Evolutionary conservation across 176 grass and related monocot species (phyloP), one percentile per base, ranked within the genome.

Genomic region (Puccinellia tenuiflora): DNA sequence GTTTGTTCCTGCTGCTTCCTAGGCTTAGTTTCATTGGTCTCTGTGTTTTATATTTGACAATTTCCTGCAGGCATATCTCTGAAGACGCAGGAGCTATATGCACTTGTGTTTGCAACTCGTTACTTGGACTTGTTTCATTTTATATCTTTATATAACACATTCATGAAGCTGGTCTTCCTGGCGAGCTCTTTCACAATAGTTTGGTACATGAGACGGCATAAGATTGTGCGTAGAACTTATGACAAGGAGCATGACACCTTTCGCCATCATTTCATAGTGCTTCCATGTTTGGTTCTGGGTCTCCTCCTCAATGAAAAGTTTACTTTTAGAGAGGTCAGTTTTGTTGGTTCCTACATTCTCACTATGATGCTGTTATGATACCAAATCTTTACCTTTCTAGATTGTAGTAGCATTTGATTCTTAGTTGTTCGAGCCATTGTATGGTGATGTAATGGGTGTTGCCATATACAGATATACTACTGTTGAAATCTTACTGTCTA

Each of bases 121-220:
- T 99, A 99, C 65, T 84, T 99, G 87, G 93, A 99, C 85, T 82
- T 99, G 62, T 96, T 99, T 54, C 82, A 87, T 88, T 96, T 88
- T 45, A 10, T 90, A 26, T 99, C 91, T 46, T 55, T 96, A 26
- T 96, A 99, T 78, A 99, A 99, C 66, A 94, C 96, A 2, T 47
- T 87, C 50, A 99, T 99, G 96, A 99, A 99, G 79, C 72, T 96
- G 73, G 88, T 99, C 77, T 96, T 99, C 86, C 79, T 99, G 85
- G 93, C 83, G 12, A 99, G 93, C 68, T 99, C 89, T 40, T 96
- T 95, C 89, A 94, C 93, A 1, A 96, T 99, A 88, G 83, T 99
- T 57, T 99, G 92, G 93, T 99, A 99, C 69, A 99, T 96, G 87
- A 93, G 76, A 81, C 33, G 38, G 68, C 96, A 99, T 70, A 99